Conservation (phyloP, 306 rosid species). For the Ammopiptanthus mongolicus region DNA sequence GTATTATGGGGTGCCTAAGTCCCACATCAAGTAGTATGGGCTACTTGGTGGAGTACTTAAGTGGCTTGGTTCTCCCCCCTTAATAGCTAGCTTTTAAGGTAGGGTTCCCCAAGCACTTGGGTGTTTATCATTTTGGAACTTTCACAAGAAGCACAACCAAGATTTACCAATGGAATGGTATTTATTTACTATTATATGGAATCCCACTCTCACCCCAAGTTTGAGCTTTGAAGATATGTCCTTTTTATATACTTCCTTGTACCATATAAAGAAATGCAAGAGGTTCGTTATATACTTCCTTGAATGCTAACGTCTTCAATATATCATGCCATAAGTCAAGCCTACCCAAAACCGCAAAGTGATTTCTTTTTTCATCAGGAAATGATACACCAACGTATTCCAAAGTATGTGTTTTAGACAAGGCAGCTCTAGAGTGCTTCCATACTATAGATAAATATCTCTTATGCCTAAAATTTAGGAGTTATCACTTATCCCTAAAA, state of each 20-base stretch:
- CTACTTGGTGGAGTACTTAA: too few relatives aligned
- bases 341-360: not conserved
- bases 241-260: not conserved
- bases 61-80: too few relatives aligned
- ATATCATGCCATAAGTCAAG: not conserved
- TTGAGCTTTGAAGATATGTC: not conserved
- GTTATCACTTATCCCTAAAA: too few relatives aligned
- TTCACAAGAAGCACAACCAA: constrained; percentile 3
- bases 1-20: too few relatives aligned
- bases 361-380: not conserved
- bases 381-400: not conserved
- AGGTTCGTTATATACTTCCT: not conserved
- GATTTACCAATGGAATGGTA: not conserved
- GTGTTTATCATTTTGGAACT: not conserved
- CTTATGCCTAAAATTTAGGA: too few relatives aligned
- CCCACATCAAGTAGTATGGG: too few relatives aligned
- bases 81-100: too few relatives aligned
- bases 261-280: not conserved
- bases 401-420: not conserved
- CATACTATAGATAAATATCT: too few relatives aligned
- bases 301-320: not conserved
- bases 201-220: not conserved
- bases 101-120: too few relatives aligned
- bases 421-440: not conserved
- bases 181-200: constrained; percentile 1